Percentiles rank a stretch among this genome's conserved stretches.
These are phyloP conservation scores for Panaeolus cyanescens DNA, from an alignment of 768 basidiomycete genomes.

Conservation along the genomic window DNA sequence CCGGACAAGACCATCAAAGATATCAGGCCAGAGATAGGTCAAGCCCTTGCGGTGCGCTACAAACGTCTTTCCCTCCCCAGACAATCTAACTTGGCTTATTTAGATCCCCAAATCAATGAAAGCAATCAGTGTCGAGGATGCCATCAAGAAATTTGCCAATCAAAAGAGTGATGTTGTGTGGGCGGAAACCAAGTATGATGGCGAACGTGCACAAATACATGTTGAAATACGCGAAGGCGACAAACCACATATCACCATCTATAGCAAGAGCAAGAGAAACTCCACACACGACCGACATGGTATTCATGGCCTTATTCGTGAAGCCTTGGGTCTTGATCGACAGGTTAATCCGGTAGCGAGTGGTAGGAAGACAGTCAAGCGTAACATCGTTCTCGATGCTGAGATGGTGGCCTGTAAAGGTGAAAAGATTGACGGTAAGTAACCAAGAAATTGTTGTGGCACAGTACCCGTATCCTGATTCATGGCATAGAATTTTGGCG, in stretches of 20 bases:
- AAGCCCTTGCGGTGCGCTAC: conserved; percentile 57
- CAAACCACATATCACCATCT: conserved; percentile 64
- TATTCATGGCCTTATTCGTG: conserved; percentile 62
- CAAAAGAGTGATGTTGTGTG: conserved; percentile 51
- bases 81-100: conserved; percentile 1
- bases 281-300: conserved; percentile 76
- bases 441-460: not conserved
- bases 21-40: conserved; percentile 50
- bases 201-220: conserved; percentile 94
- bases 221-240: conserved; percentile 48
- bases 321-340: conserved; percentile 46
- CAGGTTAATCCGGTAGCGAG: not conserved
- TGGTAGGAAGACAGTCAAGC: conserved; percentile 24
- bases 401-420: conserved; percentile 90
- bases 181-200: conserved; percentile 95
- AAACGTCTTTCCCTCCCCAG: not conserved
- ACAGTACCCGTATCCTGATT: not conserved
- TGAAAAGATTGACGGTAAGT: conserved; percentile 68
- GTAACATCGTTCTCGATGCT: conserved; percentile 67
- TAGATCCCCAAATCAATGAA: conserved; percentile 86
- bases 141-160: conserved; percentile 43
- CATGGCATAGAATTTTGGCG: conserved; percentile 68
- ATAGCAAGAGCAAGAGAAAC: conserved; percentile 86
- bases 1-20: conserved; percentile 24
- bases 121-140: conserved; percentile 61